Evolutionary conservation across 2,329 filamentous ascomycete species (phyloP), one percentile per base, ranked within the genome.

Genomic region (Acrocalymma vagum): DNA sequence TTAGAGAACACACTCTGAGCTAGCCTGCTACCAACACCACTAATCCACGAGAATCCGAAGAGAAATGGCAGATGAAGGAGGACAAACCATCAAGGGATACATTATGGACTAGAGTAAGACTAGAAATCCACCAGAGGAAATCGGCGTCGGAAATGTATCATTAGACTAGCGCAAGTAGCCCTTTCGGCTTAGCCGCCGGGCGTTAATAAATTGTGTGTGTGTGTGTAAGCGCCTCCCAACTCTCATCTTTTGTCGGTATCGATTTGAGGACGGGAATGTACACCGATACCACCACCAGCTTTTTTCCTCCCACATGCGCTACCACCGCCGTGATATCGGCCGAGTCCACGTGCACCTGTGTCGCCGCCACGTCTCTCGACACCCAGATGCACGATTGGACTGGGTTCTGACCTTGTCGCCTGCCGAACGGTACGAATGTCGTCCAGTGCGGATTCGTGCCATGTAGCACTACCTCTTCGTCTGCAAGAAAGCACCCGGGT

Each of bases 161-260:
- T 18, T 18, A 44, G 41, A 43, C 36, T 24, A 43, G 40, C 29
- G 18, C 30, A 38, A 43, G 40, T 29, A 43, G 39, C 39, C 39
- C 39, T 37, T 32, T 42, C 22, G 22, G 38, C 39, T 31, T 22
- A 17, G 38, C 38, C 21, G 27, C 32, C 15, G 21, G 32, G 32
- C 20, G 27, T 42, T 36, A 42, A 42, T 42, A 37, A 37, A 32
- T 37, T 42, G 28, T 42, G 33, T 42, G 33, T 42, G 27, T 42
- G 3, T n/a, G n/a, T n/a, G n/a, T n/a, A n/a, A n/a, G n/a, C n/a
- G n/a, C n/a, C 28, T 30, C 29, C 29, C 29, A 10, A n/a, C 15
- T 10, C 13, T 31, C 29, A n/a, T 31, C 29, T 9, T 31, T 31
- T 31, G 29, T 31, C 29, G 9, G 18, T n/a, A 31, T 31, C 29